Evolutionary conservation across 2,329 filamentous ascomycete species (phyloP).

Genomic region (Cordyceps fumosorosea): DNA sequence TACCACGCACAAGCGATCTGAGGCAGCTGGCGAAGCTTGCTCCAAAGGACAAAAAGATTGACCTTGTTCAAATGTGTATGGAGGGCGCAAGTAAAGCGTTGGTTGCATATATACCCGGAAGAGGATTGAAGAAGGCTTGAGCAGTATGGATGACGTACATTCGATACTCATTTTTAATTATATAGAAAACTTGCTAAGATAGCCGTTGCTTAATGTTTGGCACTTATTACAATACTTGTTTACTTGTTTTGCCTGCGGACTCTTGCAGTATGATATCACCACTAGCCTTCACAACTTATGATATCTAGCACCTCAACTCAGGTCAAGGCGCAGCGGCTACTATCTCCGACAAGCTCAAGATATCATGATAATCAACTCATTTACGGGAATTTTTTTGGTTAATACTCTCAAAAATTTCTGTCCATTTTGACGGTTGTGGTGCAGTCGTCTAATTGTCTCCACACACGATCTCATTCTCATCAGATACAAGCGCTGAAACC

Average conservation of each 20-base stretch:
- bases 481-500: background rate
- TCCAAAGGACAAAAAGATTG: conserved; percentile 49
- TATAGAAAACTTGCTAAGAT: background rate
- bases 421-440: background rate
- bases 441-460: background rate
- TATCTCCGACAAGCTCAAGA: too few relatives aligned
- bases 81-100: conserved; percentile 79
- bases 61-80: conserved; percentile 87
- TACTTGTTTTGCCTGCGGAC: background rate
- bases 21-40: conserved; percentile 63
- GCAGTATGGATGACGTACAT: background rate
- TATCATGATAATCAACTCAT: too few relatives aligned
- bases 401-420: background rate
- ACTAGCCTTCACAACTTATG: too few relatives aligned
- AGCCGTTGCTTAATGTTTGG: background rate
- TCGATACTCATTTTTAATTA: background rate
- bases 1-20: conserved; percentile 80
- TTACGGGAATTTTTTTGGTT: too few relatives aligned
- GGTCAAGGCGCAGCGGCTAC: too few relatives aligned
- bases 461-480: background rate
- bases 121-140: background rate
- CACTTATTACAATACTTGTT: background rate
- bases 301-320: too few relatives aligned
- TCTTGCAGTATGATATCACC: too few relatives aligned
- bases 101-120: conserved; percentile 52